Evolutionary conservation across 768 basidiomycete species (phyloP).

Genomic region (Crassisporium funariophilum): DNA sequence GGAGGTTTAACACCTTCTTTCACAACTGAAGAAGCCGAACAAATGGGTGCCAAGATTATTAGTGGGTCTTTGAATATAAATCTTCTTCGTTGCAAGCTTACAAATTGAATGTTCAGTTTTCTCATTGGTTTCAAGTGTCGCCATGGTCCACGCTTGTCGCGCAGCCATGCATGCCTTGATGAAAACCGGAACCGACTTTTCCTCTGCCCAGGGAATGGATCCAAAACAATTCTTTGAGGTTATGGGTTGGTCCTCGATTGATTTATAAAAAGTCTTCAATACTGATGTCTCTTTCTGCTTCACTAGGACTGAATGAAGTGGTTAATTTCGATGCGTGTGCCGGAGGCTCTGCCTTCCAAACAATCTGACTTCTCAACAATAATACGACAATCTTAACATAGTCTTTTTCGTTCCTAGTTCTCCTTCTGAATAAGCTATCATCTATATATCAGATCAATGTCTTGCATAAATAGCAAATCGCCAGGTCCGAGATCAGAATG

Average conservation of each 20-base stretch:
- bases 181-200: conserved; percentile 78
- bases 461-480: too few species aligned
- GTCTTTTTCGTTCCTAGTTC: background rate
- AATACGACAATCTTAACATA: too few species aligned
- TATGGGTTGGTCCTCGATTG: conserved; percentile 52
- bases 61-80: conserved; percentile 55
- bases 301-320: conserved; percentile 52
- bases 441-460: background rate
- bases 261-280: background rate
- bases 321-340: conserved; percentile 55
- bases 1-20: conserved; percentile 79
- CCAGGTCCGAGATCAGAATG: too few species aligned
- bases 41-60: conserved; percentile 74
- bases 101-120: conserved; percentile 50
- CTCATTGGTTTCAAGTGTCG: conserved; percentile 76
- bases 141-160: conserved; percentile 74
- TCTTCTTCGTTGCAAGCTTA: background rate
- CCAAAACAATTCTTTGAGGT: conserved; percentile 78
- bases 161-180: conserved; percentile 76
- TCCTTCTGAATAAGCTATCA: too few species aligned
- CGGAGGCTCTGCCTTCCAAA: conserved; percentile 59
- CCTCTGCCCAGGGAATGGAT: conserved; percentile 66
- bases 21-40: conserved; percentile 68
- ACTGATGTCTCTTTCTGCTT: background rate
- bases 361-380: too few species aligned